Conservation (phyloP, 2,329 filamentous ascomycete genomes). For the Akanthomyces muscarius region DNA sequence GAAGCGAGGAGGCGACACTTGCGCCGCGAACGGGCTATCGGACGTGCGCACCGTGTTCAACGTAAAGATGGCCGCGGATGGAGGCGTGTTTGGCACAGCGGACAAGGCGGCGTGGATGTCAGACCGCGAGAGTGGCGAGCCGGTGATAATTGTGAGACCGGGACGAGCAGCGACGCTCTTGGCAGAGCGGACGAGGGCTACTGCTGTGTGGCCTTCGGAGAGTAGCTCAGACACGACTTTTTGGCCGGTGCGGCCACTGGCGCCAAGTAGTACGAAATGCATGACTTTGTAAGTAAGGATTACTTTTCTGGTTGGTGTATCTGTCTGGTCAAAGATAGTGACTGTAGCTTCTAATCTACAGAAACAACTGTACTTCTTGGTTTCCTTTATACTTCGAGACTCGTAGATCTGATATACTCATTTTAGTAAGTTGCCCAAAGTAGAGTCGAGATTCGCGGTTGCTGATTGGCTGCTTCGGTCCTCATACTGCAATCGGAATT, state of each 20-base stretch:
- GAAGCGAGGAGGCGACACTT: conserved; percentile 36
- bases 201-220: conserved; percentile 34
- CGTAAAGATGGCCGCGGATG: conserved; percentile 35
- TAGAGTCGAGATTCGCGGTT: background rate
- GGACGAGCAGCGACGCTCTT: conserved; percentile 19
- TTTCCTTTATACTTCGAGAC: background rate
- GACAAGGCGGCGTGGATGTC: conserved; percentile 30
- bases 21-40: conserved; percentile 38
- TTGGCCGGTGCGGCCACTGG: conserved; percentile 40
- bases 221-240: conserved; percentile 38
- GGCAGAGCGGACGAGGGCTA: conserved; percentile 36
- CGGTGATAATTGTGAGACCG: conserved; percentile 30
- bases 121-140: conserved; percentile 32
- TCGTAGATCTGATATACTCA: background rate
- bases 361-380: background rate
- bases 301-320: background rate
- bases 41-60: conserved; percentile 38
- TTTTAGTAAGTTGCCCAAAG: background rate
- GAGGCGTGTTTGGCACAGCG: conserved; percentile 21
- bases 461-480: conserved; percentile 7
- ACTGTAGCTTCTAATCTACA: background rate
- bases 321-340: background rate
- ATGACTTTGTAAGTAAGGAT: conserved; percentile 24
- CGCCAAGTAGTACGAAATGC: conserved; percentile 41
- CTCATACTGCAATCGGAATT: background rate